phyloP scores from a whole-genome alignment of 768 basidiomycete genomes.

The Macrolepiota fuliginosa region DNA sequence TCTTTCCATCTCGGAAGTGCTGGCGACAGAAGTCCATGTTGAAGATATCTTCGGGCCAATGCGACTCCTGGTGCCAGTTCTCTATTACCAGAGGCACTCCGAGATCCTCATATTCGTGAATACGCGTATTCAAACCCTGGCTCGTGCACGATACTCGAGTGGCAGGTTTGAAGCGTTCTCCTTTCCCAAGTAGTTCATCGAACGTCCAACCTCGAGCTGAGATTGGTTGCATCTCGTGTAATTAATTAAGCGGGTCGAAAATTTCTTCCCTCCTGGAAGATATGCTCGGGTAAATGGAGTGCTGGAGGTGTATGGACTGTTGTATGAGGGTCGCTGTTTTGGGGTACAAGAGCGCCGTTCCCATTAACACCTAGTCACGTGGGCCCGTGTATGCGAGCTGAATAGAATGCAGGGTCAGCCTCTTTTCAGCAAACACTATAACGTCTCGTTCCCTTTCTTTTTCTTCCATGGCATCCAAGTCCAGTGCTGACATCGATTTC shows the following conservation, averaged over 20 bases:
- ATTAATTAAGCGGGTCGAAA: not conserved
- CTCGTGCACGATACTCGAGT: conserved; percentile 27
- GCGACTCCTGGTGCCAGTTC: conserved; percentile 49
- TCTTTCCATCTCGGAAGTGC: conserved; percentile 18
- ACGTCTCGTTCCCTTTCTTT: conserved; percentile 9
- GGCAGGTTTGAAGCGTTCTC: conserved; percentile 37
- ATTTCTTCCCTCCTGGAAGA: not conserved
- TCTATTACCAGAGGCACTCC: conserved; percentile 67
- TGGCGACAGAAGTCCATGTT: conserved; percentile 50
- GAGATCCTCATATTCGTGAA: conserved; percentile 43
- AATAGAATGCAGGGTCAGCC: no score
- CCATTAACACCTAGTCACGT: conserved; percentile 4
- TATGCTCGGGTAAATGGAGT: not conserved
- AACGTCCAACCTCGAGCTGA: conserved; percentile 55
- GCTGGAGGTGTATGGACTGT: not conserved
- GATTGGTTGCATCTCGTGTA: conserved; percentile 14
- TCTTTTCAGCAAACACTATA: not conserved
- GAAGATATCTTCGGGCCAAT: conserved; percentile 59
- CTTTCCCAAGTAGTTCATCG: conserved; percentile 32
- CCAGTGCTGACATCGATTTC: conserved; percentile 49
- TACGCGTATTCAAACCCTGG: conserved; percentile 32
- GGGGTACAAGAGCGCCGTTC: not conserved
- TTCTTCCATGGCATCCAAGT: conserved; percentile 35
- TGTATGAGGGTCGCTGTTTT: not conserved
- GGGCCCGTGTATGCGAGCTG: not conserved